Percentiles rank a stretch among this genome's conserved stretches.
These are phyloP conservation scores for Pleomassaria siparia DNA, from an alignment of 2,329 filamentous ascomycete species.

Conservation along the genomic window DNA sequence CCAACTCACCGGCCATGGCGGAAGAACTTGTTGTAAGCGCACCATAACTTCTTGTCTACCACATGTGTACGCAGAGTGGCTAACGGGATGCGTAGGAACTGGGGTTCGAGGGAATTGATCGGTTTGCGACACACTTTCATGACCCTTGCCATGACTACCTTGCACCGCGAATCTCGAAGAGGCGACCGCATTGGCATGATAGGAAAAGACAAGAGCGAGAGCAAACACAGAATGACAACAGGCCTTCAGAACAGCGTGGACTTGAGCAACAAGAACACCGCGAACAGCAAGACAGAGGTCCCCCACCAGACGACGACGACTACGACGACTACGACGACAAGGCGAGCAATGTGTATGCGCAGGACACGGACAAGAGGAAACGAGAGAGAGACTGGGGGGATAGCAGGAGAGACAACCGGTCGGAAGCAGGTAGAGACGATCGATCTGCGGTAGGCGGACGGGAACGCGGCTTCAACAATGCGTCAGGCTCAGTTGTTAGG, in stretches of 20 bases:
- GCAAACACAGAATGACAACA: not conserved
- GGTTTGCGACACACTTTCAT: conserved; percentile 31
- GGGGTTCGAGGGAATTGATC: conserved; percentile 38
- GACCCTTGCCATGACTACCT: conserved; percentile 17
- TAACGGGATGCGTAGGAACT: conserved; percentile 28
- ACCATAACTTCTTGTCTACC: not conserved
- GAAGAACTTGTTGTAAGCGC: conserved; percentile 29
- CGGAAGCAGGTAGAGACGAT: not conserved
- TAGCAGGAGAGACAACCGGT: not conserved
- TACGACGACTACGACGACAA: too few relatives aligned
- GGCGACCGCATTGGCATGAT: conserved; percentile 4
- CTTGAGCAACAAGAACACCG: not conserved
- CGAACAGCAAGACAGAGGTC: conserved; percentile 3
- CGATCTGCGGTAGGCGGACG: conserved; percentile 9
- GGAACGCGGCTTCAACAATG: conserved; percentile 16
- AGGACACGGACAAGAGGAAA: conserved; percentile 8
- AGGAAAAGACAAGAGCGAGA: not conserved
- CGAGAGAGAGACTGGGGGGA: conserved; percentile 12
- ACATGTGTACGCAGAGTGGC: not conserved
- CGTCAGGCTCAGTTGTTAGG: conserved; percentile 12
- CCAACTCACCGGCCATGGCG: conserved; percentile 16
- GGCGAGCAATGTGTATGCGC: conserved; percentile 19
- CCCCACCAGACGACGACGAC: too few relatives aligned
- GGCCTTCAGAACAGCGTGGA: not conserved
- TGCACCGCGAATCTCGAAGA: too few relatives aligned